Evolutionary conservation across 331 rosid genomes (phyloP), one percentile per base, ranked within the genome.

Genomic region (Arachis monticola): DNA sequence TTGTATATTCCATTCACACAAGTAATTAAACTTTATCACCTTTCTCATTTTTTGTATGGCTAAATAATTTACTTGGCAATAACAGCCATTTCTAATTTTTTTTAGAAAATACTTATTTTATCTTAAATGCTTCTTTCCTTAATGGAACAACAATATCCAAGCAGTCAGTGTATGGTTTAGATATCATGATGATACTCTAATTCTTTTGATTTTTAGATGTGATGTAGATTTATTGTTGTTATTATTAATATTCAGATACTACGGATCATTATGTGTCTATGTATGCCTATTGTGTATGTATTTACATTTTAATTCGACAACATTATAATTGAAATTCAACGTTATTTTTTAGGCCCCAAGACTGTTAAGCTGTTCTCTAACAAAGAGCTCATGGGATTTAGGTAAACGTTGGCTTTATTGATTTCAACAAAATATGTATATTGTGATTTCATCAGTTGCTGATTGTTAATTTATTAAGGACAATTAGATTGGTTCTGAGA

Each of bases 361-460:
- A 92, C 97, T 5, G 90, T 94, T 70, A 94, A 94, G 82, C 87
- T 94, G 69, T 94, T 87, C 71, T 86, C 99, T 62, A 94, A 94
- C 91, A 94, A 79, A 88, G 99, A 94, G 86, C 90, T 90, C 84
- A 94, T 94, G 99, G 97, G 99, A 65, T 94, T 94, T 71, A 89
- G 97, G 97, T 94, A 88, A 77, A n/a, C 58, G 47, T 59, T 47
- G 30, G 74, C 69, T 42, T 70, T 42, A 14, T 7, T 38, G 47
- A 27, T 41, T 64, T 67, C 42, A 1, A 10, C 72, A 63, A 55
- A 30, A 55, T 17, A 42, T 72, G 31, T 77, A 47, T 35, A 40
- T 6, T 10, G 12, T 22, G 57, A 32, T 77, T 69, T 11, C 53
- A 57, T 53, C 69, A 12, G 72, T 72, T 82, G 40, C 73, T 64